A percentile compares a stretch with the other conserved stretches of the same genome.
phyloP scores from a whole-genome alignment of 1,284 basidiomycete genomes.

The Wolfiporia cocos region DNA sequence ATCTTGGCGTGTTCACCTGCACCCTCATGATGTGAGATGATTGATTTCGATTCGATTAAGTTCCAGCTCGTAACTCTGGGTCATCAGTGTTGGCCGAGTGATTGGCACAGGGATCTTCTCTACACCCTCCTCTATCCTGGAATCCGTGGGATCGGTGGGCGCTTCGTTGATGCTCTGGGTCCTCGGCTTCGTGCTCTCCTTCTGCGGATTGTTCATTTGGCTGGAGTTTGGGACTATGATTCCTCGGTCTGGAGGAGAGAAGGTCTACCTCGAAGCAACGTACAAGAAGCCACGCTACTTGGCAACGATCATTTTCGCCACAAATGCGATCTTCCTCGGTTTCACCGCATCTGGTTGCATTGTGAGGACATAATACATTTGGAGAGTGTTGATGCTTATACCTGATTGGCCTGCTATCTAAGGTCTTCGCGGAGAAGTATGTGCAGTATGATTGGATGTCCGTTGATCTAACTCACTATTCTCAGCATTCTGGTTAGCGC shows the following conservation, averaged over 20 bases:
- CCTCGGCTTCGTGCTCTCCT: conserved; percentile 57
- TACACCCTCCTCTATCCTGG: conserved; percentile 56
- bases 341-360: conserved; percentile 55
- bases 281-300: conserved; percentile 60
- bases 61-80: conserved; percentile 17
- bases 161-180: conserved; percentile 66
- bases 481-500: conserved; percentile 2
- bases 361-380: too few relatives aligned
- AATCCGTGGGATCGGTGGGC: conserved; percentile 58
- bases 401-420: not conserved
- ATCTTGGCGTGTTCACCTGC: conserved; percentile 26
- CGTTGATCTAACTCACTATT: not conserved
- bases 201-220: conserved; percentile 62
- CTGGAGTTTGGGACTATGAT: conserved; percentile 68
- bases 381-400: not conserved
- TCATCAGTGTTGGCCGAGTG: conserved; percentile 39
- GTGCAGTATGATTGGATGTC: not conserved
- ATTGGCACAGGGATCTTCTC: conserved; percentile 64
- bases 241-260: conserved; percentile 55
- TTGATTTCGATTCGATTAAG: not conserved
- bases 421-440: conserved; percentile 26
- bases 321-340: conserved; percentile 56
- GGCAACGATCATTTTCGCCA: conserved; percentile 51
- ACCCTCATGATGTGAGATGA: conserved; percentile 24
- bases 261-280: conserved; percentile 70